Evolutionary conservation across 495 filamentous ascomycete species (phyloP).

Genomic region (Tuber umbilicatum): DNA sequence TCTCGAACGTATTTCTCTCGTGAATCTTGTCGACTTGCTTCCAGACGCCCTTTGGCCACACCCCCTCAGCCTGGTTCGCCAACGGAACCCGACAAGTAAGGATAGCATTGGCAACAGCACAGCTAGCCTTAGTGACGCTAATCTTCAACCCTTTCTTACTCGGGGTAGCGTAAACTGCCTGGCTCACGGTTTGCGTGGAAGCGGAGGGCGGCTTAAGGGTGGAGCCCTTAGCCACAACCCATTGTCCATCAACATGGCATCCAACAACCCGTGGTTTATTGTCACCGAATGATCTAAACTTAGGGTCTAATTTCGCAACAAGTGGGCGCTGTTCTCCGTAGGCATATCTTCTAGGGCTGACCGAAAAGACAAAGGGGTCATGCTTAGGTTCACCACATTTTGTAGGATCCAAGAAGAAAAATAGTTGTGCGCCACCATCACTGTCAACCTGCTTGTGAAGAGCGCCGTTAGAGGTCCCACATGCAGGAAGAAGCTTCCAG

Average conservation of each 20-base stretch:
- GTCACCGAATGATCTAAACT: constrained; percentile 23
- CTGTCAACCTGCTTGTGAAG: constrained; percentile 50
- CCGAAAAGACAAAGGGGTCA: constrained; percentile 62
- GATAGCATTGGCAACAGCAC: constrained; percentile 38
- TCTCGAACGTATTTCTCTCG: constrained; percentile 40
- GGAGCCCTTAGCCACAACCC: constrained; percentile 32
- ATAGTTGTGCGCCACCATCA: constrained; percentile 43
- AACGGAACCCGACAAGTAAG: constrained; percentile 40
- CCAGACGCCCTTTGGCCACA: constrained; percentile 42
- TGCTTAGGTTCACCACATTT: constrained; percentile 46
- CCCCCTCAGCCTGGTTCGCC: constrained; percentile 31
- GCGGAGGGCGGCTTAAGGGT: constrained; percentile 30
- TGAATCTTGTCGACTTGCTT: constrained; percentile 38
- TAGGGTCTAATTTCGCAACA: constrained; percentile 46
- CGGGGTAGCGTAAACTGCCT: constrained; percentile 33
- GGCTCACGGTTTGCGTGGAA: constrained; percentile 9
- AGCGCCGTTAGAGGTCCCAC: constrained; percentile 59
- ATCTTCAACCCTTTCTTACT: constrained; percentile 21
- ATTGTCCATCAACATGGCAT: constrained; percentile 37
- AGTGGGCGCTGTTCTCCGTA: constrained; percentile 51
- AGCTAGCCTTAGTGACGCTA: constrained; percentile 25
- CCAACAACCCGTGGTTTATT: constrained; percentile 6
- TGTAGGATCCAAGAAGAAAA: constrained; percentile 60
- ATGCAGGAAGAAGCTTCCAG: constrained; percentile 55
- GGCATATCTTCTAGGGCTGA: constrained; percentile 49